A percentile compares a stretch with the other conserved stretches of the same genome.
Conservation (phyloP, 2,329 filamentous ascomycete genomes). For the Aureobasidium sp. region DNA sequence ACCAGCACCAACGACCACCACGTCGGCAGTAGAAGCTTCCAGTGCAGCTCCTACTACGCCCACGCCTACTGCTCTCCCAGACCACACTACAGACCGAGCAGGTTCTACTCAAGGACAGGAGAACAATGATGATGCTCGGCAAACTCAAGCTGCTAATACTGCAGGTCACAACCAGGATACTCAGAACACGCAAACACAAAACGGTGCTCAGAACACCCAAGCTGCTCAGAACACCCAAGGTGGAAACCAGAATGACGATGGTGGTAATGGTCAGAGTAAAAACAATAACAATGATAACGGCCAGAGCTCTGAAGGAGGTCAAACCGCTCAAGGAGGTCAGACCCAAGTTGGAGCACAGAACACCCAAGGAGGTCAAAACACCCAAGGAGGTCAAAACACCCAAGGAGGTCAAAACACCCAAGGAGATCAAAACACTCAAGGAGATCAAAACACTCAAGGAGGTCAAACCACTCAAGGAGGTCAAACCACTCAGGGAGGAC, state of each 20-base stretch:
- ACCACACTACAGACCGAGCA: not conserved
- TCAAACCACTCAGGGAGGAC: not conserved
- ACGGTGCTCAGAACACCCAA: not conserved
- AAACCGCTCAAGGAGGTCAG: not conserved
- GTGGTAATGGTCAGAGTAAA: not conserved
- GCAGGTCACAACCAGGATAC: not conserved
- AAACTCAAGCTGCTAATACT: not conserved
- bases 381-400: not conserved
- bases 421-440: not conserved
- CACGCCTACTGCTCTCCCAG: slow-evolving; percentile 14
- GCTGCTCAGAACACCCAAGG: not conserved
- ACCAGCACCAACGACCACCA: not conserved
- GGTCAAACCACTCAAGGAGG: not conserved
- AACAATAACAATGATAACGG: not conserved
- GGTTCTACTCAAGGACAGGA: not conserved
- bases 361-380: not conserved
- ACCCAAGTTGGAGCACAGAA: not conserved
- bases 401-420: too few species aligned
- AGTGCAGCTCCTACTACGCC: slow-evolving; percentile 13
- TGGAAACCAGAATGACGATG: not conserved
- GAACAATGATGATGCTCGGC: not conserved
- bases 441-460: not conserved
- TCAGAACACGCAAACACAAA: not conserved
- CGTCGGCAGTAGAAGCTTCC: slow-evolving; percentile 13
- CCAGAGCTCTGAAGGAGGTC: not conserved